A percentile compares a stretch with the other conserved stretches of the same genome.
These are phyloP conservation scores for Thuidium tamariscinum DNA, from an alignment of 225 moss, liverwort and hornwort genomes.

Conservation along the genomic window DNA sequence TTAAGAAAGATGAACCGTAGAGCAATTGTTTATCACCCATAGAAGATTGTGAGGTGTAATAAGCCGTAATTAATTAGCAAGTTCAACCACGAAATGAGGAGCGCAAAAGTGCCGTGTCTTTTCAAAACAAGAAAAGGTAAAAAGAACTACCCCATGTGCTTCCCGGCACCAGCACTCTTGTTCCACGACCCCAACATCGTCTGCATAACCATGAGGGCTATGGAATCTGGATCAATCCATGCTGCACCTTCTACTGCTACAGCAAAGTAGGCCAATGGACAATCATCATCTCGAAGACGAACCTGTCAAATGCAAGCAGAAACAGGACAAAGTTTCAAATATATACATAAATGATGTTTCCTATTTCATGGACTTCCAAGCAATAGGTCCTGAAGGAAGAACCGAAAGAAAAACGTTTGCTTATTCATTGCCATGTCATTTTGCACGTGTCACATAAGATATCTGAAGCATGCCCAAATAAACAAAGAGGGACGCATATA, in stretches of 20 bases:
- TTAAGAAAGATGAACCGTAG: background rate
- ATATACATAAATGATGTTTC: background rate
- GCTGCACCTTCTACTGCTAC: slow-evolving; percentile 78
- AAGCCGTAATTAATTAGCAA: background rate
- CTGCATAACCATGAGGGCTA: slow-evolving; percentile 79
- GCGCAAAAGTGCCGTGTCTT: background rate
- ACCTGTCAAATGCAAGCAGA: slow-evolving; percentile 28
- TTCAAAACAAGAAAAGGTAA: background rate
- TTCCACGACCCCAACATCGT: slow-evolving; percentile 82
- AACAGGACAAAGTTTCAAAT: background rate
- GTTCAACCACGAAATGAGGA: background rate
- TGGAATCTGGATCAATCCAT: slow-evolving; percentile 84
- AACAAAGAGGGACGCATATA: background rate
- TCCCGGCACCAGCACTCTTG: slow-evolving; percentile 73
- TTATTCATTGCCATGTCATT: background rate
- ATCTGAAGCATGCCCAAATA: background rate
- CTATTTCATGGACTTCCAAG: background rate
- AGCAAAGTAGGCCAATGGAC: slow-evolving; percentile 51
- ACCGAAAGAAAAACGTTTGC: background rate
- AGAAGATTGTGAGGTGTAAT: background rate
- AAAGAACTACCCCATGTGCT: slow-evolving; percentile 59
- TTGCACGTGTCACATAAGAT: background rate
- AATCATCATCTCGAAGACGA: slow-evolving; percentile 76
- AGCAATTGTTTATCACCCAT: background rate
- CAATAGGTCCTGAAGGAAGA: background rate